Evolutionary conservation across 2,329 filamentous ascomycete species (phyloP), one percentile per base, ranked within the genome.

Genomic region (Davidsoniella australis): DNA sequence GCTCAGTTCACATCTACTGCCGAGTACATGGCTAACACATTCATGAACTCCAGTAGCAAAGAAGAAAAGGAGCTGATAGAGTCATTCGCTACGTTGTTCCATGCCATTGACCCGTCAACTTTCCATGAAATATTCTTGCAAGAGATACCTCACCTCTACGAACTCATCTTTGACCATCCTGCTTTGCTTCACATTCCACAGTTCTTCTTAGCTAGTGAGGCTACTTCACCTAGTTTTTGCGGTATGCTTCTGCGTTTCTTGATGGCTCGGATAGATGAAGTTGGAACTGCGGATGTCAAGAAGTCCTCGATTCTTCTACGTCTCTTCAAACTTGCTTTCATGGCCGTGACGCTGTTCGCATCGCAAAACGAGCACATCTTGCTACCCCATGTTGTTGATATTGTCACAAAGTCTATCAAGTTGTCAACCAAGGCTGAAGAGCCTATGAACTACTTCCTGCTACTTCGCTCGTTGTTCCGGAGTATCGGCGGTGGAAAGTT

Each of bases 91-190:
- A 96, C 91, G 0, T 88, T 98, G 24, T 98, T 99, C 61, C 91
- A 98, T 62, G 93, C 89, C 64, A 91, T 99, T 55, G 91, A 99
- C 60, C 91, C 91, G 2, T 91, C 93, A 9, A 95, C 89, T 0
- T 98, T 99, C 61, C 88, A 98, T 59, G 91, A 99, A 66, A 87
- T 98, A 39, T 99, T 98, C 63, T 85, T 94, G 61, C 85, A 88
- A 53, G 91, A 96, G 67, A 96, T 99, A 53, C 89, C 89, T 37
- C 85, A 86, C 63, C 76, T 99, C 37, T 96, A 98, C 62, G 83
- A 94, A 55, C 89, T 96, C 74, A 95, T 94, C 66, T 94, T 96
- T 61, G 86, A 96, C 61, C 91, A 99, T 63, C 87, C 87, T 2
- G 85, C 86, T 23, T 72, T 99, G 38, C 72, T 98, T 47, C 91